Evolutionary conservation across 345 rosid genomes (phyloP).

Genomic region (Eucalyptus camaldulensis): DNA sequence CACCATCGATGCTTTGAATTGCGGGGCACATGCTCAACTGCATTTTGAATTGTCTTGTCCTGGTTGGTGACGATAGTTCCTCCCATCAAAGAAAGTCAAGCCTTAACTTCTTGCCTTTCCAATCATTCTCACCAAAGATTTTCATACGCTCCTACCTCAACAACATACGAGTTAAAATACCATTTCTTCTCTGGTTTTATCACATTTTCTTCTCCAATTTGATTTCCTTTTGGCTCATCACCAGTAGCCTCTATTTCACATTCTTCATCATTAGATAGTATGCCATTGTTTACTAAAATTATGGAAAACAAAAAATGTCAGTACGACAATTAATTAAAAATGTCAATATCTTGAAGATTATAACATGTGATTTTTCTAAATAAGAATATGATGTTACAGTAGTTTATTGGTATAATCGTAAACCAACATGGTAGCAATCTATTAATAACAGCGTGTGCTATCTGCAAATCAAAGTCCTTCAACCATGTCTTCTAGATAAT

Average conservation of each 20-base stretch:
- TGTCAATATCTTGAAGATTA: no score
- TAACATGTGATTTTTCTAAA: background rate
- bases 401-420: no score
- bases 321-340: no score
- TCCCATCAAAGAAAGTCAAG: background rate
- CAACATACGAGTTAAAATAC: no score
- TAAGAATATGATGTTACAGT: background rate
- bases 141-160: no score
- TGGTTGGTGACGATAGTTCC: background rate
- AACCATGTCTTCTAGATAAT: background rate
- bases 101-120: no score
- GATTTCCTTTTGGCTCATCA: background rate
- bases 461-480: background rate
- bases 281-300: background rate
- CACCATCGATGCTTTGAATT: background rate
- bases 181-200: background rate
- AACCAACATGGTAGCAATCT: fast-evolving
- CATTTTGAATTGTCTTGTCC: background rate
- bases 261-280: background rate
- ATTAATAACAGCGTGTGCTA: background rate
- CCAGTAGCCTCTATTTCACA: background rate
- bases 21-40: background rate
- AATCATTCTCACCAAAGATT: no score
- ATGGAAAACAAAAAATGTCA: no score
- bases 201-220: background rate